Base-by-base conservation (phyloP, 2,329 filamentous ascomycete genomes). In the Dendrostoma leiphaemia region DNA sequence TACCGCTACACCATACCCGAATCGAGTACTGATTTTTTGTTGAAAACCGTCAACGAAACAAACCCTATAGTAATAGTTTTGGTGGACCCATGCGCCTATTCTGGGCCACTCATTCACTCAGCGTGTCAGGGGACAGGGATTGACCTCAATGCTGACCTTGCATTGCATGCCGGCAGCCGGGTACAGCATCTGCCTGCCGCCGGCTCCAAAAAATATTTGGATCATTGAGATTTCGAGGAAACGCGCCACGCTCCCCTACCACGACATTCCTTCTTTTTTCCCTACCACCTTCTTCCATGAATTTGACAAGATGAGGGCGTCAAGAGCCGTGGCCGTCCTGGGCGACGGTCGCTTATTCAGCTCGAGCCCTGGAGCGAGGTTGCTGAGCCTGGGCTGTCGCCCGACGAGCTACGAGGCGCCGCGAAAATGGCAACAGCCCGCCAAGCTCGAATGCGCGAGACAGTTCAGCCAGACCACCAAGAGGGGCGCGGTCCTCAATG, bases 391-490 rank as follows among this genome's bases (percentile, higher is more conserved):
- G 44, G 65, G 62, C 48, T 67, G 66, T 35, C 64, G 62, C 31
- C 52, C 60, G 38, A 60, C 65, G 7, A 64, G 63, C 15, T 41
- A 64, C 45, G 58, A 60, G 37, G 62, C 66, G n/a, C 65, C 65
- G 45, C 54, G 64, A 48, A 66, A 62, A 59, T 66, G 68, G 59
- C 54, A 56, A 29, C 66, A 69, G 48, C 65, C 64, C 19, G 56
- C 65, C 51, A 65, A 67, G 56, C 57, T 71, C 32, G 64, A 37
- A 35, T 51, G 28, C 23, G 65, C 68, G 35, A 69, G 72, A 60
- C 69, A 70, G 57, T 74, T 76, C 59, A 76, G 70, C 58, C 60
- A 69, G 43, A 73, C 67, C 35, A 59, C 64, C 23, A 65, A 65
- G 10, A 62, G 67, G 61, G 65, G 63, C 53, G 69, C 54, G 13